phyloP scores from a whole-genome alignment of 495 filamentous ascomycete species.

The Penicillium verhagenii region DNA sequence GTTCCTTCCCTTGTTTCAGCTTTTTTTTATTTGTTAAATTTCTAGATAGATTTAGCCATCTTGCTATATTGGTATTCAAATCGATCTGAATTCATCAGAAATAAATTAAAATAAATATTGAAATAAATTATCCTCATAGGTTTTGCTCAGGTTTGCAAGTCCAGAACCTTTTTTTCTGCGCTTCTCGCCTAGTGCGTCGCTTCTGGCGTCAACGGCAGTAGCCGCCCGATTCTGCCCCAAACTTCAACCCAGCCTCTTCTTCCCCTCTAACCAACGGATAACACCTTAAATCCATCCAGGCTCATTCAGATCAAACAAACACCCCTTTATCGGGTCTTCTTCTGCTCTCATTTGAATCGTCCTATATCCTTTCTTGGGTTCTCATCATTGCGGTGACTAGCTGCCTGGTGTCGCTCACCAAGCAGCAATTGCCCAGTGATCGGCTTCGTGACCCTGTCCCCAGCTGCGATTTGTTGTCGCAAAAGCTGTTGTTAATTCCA shows the following conservation, averaged over 20 bases:
- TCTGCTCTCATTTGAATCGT: background rate
- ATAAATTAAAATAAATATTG: no score
- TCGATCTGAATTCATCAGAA: background rate
- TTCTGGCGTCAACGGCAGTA: constrained; percentile 37
- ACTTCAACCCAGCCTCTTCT: constrained; percentile 31
- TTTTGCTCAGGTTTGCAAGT: no score
- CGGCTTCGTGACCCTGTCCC: constrained; percentile 12
- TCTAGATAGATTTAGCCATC: no score
- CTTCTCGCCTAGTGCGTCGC: constrained; percentile 39
- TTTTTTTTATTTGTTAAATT: no score
- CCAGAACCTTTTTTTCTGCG: constrained; percentile 10
- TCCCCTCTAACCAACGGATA: constrained; percentile 13
- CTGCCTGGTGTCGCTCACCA: constrained; percentile 30
- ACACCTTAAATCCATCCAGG: constrained; percentile 6
- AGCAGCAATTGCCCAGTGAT: constrained; percentile 25
- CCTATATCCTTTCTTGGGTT: background rate
- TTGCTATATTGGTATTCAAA: no score
- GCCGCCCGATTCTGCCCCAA: constrained; percentile 32
- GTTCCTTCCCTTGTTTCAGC: no score
- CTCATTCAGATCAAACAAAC: constrained; percentile 1
- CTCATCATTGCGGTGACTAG: constrained; percentile 22
- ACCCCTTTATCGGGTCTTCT: constrained; percentile 4
- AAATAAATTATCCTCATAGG: no score
- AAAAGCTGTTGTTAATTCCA: constrained; percentile 15
- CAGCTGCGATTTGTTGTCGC: constrained; percentile 15